These are phyloP conservation scores for Phellinidium pouzarii DNA, from an alignment of 1,284 basidiomycete genomes.

Conservation along the genomic window DNA sequence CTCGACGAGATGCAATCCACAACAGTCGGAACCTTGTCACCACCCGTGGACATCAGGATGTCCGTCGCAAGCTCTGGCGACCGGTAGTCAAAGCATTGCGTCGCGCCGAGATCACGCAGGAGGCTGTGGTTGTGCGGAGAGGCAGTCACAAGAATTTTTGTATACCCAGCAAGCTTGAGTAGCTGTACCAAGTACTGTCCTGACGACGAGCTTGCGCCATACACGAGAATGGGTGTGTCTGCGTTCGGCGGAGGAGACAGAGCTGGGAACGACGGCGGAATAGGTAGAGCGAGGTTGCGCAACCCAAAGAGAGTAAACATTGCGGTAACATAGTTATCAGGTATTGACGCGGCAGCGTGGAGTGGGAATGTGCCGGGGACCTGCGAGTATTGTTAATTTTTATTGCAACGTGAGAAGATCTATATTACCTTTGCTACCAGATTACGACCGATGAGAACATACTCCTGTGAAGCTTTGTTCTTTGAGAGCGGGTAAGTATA, in stretches of 20 bases:
- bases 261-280: slow-evolving; percentile 34
- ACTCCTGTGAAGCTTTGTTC: slow-evolving; percentile 38
- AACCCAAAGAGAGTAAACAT: slow-evolving; percentile 41
- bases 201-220: slow-evolving; percentile 48
- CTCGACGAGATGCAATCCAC: slow-evolving; percentile 39
- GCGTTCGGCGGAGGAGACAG: slow-evolving; percentile 29
- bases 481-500: slow-evolving; percentile 28
- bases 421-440: slow-evolving; percentile 37
- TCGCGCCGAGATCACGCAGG: slow-evolving; percentile 43
- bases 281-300: slow-evolving; percentile 33
- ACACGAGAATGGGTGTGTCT: slow-evolving; percentile 41
- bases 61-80: slow-evolving; percentile 35
- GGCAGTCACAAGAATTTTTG: slow-evolving; percentile 44
- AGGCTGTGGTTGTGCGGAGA: slow-evolving; percentile 41
- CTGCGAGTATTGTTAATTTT: slow-evolving; percentile 18
- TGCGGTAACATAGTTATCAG: slow-evolving; percentile 45
- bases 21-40: slow-evolving; percentile 32
- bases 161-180: slow-evolving; percentile 47
- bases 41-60: slow-evolving; percentile 33
- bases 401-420: neutral
- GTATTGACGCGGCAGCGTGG: slow-evolving; percentile 39
- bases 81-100: slow-evolving; percentile 44
- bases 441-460: slow-evolving; percentile 30
- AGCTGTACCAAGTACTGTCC: slow-evolving; percentile 51
- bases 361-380: slow-evolving; percentile 36